Base-by-base conservation (phyloP, 2,329 filamentous ascomycete genomes). In the Xylariaceae sp. region DNA sequence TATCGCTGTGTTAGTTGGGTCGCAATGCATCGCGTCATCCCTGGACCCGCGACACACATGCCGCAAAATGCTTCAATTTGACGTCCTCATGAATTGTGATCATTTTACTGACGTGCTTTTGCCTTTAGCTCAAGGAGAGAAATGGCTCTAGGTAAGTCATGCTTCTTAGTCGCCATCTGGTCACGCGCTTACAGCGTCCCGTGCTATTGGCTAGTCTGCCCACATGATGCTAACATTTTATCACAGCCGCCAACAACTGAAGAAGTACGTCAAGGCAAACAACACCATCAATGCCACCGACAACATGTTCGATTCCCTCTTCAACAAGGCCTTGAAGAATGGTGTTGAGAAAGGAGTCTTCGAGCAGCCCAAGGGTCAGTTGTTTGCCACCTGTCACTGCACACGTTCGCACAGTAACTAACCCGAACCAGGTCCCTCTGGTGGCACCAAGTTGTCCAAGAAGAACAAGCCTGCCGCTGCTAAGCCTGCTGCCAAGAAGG, bases 401-500 rank as follows among this genome's bases (percentile, higher is more conserved):
- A 26, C 6, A 26, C 22, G 22, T 11, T 26, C 6, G 11, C 6
- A 26, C 22, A 6, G 22, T 11, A 6, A 26, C 22, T 26, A 11
- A 26, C 22, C 11, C 22, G 45, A 63, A 12, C 2, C 45, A 89
- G 85, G 86, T 59, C 77, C 88, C 45, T 95, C 89, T 50, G 89
- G 89, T 47, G 86, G 88, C 54, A 89, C 93, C 68, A 95, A 95
- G 84, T 83, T 95, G 46, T 85, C 85, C 45, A 91, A 91, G 82
- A 89, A 89, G 74, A 66, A 72, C 49, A 67, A 73, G 64, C 64
- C 69, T 46, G 52, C 64, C 18, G 62, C 64, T 38, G 59, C 63
- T 42, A 49, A 57, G 52, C 45, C 42, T 1, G 55, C 38, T 58
- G 71, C 41, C 65, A 51, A 41, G 39, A 41, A 43, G 36, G 41